phyloP scores from a whole-genome alignment of 305 asterid species.

The Solanum hybrid region DNA sequence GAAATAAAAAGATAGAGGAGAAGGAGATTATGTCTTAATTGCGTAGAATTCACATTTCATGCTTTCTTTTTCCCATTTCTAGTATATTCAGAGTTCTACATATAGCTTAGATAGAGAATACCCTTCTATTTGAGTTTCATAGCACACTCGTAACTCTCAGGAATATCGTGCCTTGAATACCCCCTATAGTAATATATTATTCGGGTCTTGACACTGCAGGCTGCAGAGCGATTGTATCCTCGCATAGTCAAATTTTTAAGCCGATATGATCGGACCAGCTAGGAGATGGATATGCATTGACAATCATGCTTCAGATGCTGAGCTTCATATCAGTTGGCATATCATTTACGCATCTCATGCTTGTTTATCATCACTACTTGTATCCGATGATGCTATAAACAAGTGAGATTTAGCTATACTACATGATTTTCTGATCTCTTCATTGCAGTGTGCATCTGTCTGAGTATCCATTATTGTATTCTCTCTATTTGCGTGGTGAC shows the following conservation, averaged over 20 bases:
- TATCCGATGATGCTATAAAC: not conserved
- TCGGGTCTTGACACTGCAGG: slow-evolving; percentile 34
- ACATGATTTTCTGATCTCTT: not conserved
- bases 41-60: not conserved
- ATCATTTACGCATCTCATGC: not conserved
- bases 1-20: not conserved
- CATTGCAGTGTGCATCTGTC: not conserved
- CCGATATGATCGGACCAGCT: slow-evolving; percentile 23
- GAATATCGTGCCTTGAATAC: not conserved
- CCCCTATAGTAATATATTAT: not conserved
- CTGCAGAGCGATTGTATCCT: slow-evolving; percentile 62
- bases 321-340: not conserved
- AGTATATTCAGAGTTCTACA: not conserved
- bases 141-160: not conserved
- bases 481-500: not conserved
- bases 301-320: not conserved
- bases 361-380: not conserved
- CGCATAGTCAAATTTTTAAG: slow-evolving; percentile 52
- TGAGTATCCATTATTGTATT: not conserved
- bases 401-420: not conserved
- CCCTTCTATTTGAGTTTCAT: not conserved
- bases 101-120: not conserved
- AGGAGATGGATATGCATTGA: not conserved
- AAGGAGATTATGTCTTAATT: not conserved
- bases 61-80: not conserved